Evolutionary conservation across 768 basidiomycete genomes (phyloP).

Genomic region (Macrolepiota fuliginosa): DNA sequence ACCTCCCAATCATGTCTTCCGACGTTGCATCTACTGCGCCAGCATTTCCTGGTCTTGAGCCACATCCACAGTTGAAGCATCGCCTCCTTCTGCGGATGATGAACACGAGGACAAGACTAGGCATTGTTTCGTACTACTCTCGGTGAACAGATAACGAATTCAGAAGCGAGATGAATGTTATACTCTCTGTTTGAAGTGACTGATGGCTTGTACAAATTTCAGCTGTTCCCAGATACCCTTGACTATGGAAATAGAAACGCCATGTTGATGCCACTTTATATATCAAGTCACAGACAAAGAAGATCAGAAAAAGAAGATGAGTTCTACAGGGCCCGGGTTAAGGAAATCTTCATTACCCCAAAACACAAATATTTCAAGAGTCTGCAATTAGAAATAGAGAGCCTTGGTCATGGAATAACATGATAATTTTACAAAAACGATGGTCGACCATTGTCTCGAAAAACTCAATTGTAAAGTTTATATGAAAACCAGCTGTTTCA

Average conservation of each 20-base stretch:
- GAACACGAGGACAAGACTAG: neutral
- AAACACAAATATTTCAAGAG: conserved; percentile 16
- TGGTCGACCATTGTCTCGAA: conserved; percentile 20
- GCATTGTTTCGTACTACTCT: neutral
- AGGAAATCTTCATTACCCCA: neutral
- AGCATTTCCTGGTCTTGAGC: neutral
- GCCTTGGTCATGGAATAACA: conserved; percentile 7
- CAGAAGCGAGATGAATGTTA: neutral
- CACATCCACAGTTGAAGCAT: neutral
- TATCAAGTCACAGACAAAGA: conserved; percentile 19
- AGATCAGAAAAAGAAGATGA: conserved; percentile 19
- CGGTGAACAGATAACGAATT: neutral
- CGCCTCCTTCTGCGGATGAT: neutral
- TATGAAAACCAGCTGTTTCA: conserved; percentile 14
- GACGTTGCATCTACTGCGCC: neutral
- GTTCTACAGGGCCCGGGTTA: neutral
- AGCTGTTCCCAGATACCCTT: neutral
- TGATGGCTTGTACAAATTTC: too few species aligned
- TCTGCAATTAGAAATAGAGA: conserved; percentile 17
- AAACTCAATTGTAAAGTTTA: conserved; percentile 21
- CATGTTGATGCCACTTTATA: conserved; percentile 18
- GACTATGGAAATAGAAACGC: conserved; percentile 17
- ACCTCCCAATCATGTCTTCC: too few species aligned
- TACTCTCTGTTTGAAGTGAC: neutral
- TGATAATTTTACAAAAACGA: conserved; percentile 11